A percentile compares a stretch with the other conserved stretches of the same genome.
Conservation (phyloP, 2,329 filamentous ascomycete species). For the Cladosporium sp. region DNA sequence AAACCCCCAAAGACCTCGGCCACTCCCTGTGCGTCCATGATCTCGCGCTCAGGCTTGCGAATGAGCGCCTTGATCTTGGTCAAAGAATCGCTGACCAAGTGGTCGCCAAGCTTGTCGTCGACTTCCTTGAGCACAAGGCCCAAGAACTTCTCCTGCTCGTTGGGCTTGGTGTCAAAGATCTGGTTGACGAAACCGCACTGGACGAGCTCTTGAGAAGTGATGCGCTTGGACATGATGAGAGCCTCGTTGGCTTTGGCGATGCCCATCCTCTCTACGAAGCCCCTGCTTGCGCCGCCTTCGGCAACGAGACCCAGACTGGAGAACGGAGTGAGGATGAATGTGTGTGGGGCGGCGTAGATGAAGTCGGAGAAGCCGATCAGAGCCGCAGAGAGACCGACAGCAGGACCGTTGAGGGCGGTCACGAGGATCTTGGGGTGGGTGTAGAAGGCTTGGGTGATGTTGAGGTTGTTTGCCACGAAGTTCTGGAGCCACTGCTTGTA, state of each 20-base stretch:
- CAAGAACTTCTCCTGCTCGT: conserved; percentile 69
- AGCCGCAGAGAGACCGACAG: conserved; percentile 83
- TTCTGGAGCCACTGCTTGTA: conserved; percentile 63
- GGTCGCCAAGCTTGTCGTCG: conserved; percentile 73
- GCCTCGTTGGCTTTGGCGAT: conserved; percentile 86
- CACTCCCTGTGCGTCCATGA: conserved; percentile 73
- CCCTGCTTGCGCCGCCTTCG: conserved; percentile 79
- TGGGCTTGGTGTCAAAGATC: conserved; percentile 63
- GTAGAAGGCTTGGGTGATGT: conserved; percentile 87
- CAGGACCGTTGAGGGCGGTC: conserved; percentile 87
- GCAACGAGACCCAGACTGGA: conserved; percentile 84
- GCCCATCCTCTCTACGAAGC: conserved; percentile 78
- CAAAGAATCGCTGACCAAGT: conserved; percentile 78
- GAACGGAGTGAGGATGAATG: conserved; percentile 90
- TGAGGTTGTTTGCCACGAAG: conserved; percentile 85
- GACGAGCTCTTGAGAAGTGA: conserved; percentile 71
- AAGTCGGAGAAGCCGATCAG: conserved; percentile 85
- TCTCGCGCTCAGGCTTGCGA: conserved; percentile 68
- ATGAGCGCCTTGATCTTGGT: conserved; percentile 83
- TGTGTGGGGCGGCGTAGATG: conserved; percentile 77
- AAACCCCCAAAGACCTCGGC: conserved; percentile 83
- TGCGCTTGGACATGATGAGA: conserved; percentile 82
- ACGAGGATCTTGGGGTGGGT: conserved; percentile 92
- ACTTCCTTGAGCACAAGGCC: conserved; percentile 74
- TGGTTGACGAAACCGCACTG: conserved; percentile 81